phyloP scores from a whole-genome alignment of 2,329 filamentous ascomycete species.

The Zarea fungicola region DNA sequence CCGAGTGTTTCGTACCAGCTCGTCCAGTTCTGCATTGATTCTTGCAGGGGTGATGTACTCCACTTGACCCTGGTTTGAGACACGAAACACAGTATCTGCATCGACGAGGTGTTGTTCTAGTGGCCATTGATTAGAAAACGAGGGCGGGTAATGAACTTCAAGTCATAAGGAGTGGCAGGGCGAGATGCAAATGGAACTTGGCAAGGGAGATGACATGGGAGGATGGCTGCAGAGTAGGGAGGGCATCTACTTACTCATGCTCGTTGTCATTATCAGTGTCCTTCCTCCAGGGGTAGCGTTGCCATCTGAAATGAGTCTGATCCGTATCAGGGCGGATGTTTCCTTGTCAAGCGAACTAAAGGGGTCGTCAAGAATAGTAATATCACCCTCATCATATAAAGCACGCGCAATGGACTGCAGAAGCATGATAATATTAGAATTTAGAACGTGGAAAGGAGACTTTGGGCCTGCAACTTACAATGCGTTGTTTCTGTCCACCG shows the following conservation, averaged over 20 bases:
- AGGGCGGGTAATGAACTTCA: no score
- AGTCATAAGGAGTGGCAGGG: no score
- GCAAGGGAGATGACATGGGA: no score
- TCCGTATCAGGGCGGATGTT: neutral
- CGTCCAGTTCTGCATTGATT: neutral
- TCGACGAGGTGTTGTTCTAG: slow-evolving; percentile 4
- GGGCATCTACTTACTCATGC: slow-evolving; percentile 4
- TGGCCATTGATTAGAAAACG: neutral
- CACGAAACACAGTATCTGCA: neutral
- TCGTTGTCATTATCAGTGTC: slow-evolving; percentile 6
- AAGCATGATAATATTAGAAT: neutral
- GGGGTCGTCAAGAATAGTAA: slow-evolving; percentile 3
- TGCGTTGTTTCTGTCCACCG: slow-evolving; percentile 4
- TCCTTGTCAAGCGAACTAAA: slow-evolving; percentile 3
- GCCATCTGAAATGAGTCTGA: neutral
- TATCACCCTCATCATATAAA: neutral
- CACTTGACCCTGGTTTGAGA: neutral
- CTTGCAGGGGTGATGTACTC: neutral
- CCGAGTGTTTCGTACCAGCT: neutral
- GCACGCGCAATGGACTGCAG: slow-evolving; percentile 1
- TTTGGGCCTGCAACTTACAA: neutral
- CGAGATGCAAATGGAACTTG: no score
- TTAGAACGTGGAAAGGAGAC: neutral
- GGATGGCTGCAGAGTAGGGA: neutral
- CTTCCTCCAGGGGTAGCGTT: neutral